Conservation (phyloP, 2,329 filamentous ascomycete species). For the Hypocrella siamensis region DNA sequence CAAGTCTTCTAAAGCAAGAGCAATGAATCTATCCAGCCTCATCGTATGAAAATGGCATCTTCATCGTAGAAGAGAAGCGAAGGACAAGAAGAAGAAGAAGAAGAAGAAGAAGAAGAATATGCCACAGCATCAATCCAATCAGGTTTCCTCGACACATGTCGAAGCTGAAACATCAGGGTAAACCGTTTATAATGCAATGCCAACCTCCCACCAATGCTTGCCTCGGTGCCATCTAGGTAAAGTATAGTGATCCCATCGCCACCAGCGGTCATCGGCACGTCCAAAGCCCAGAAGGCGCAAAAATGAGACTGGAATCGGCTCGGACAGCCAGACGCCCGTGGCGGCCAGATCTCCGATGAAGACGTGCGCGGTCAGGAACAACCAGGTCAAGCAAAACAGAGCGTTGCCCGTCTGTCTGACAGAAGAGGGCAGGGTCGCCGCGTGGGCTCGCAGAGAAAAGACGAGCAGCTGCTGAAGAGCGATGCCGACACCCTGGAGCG, state of each 20-base stretch:
- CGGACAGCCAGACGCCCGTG: constrained; percentile 62
- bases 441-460: constrained; percentile 14
- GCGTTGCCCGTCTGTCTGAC: constrained; percentile 42
- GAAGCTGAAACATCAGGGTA: background rate
- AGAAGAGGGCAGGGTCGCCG: constrained; percentile 24
- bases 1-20: too few relatives aligned
- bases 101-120: too few relatives aligned
- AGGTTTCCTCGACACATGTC: too few relatives aligned
- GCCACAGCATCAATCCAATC: too few relatives aligned
- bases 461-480: constrained; percentile 35
- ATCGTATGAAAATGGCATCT: too few relatives aligned
- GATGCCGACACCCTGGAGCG: constrained; percentile 52
- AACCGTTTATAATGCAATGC: constrained; percentile 13
- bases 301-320: constrained; percentile 64
- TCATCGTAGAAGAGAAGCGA: too few relatives aligned
- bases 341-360: constrained; percentile 65
- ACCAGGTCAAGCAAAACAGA: constrained; percentile 46
- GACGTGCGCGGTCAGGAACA: constrained; percentile 46
- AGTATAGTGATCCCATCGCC: constrained; percentile 45
- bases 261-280: constrained; percentile 43
- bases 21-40: too few relatives aligned
- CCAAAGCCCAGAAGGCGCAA: constrained; percentile 53
- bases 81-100: too few relatives aligned
- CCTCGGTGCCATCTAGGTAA: constrained; percentile 41
- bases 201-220: constrained; percentile 42